Conservation (phyloP, 495 filamentous ascomycete genomes). For the Aspergillus cristatus region DNA sequence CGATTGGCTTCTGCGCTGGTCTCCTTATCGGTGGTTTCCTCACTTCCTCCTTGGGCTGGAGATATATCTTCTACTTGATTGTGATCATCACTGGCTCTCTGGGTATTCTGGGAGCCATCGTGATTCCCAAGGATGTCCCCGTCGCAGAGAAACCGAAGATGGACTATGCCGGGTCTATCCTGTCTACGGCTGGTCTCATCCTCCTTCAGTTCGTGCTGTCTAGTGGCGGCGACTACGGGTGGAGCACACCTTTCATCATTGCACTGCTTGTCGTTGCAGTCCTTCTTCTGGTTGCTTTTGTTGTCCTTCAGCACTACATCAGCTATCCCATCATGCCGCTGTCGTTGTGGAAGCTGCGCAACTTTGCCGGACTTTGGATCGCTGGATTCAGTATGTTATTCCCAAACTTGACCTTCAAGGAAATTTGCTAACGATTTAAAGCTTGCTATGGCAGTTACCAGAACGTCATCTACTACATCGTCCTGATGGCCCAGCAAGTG, state of each 20-base stretch:
- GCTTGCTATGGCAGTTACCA: conserved; percentile 32
- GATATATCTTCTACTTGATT: conserved; percentile 29
- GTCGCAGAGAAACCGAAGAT: conserved; percentile 14
- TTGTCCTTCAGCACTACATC: conserved; percentile 23
- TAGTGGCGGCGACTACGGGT: conserved; percentile 33
- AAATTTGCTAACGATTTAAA: conserved; percentile 10
- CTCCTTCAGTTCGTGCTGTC: conserved; percentile 31
- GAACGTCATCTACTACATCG: conserved; percentile 32
- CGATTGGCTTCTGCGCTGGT: conserved; percentile 27
- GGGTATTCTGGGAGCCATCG: conserved; percentile 21
- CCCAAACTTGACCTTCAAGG: no score
- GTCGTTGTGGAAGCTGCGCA: conserved; percentile 26
- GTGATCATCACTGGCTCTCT: conserved; percentile 23
- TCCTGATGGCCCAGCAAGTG: conserved; percentile 27
- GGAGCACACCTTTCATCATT: conserved; percentile 37
- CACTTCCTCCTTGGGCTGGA: conserved; percentile 27
- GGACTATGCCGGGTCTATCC: conserved; percentile 25
- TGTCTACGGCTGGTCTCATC: conserved; percentile 26
- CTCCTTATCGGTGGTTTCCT: conserved; percentile 30
- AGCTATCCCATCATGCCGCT: conserved; percentile 27
- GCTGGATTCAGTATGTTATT: conserved; percentile 26
- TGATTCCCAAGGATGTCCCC: conserved; percentile 20
- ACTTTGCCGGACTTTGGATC: conserved; percentile 30
- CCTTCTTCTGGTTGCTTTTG: conserved; percentile 30
- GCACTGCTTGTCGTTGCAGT: conserved; percentile 33